Evolutionary conservation across 192 early-diverging fungal genomes (phyloP).

Genomic region (Podochytrium sp.): DNA sequence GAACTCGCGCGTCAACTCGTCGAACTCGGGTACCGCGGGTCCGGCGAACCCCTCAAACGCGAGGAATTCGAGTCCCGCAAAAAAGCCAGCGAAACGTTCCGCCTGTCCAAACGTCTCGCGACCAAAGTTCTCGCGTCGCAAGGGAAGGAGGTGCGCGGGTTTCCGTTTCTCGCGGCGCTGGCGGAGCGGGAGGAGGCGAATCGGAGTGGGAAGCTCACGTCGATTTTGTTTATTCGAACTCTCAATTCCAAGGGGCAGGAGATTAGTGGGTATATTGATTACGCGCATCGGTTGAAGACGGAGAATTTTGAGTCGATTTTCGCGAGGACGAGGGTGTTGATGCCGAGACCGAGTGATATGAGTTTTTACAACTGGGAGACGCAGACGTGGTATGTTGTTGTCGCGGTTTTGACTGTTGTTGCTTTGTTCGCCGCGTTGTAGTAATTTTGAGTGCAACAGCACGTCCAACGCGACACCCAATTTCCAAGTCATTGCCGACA

Average conservation of each 20-base stretch:
- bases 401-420: not conserved
- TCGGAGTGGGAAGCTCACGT: conserved; percentile 62
- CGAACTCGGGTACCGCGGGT: conserved; percentile 66
- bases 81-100: conserved; percentile 66
- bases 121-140: conserved; percentile 59
- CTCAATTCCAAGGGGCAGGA: conserved; percentile 59
- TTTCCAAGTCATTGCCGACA: conserved; percentile 71
- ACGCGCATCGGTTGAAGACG: conserved; percentile 63
- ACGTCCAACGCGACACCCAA: conserved; percentile 66
- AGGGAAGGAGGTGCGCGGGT: conserved; percentile 55
- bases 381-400: conserved; percentile 43
- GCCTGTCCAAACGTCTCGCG: conserved; percentile 60
- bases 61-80: conserved; percentile 68
- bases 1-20: conserved; percentile 68
- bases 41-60: conserved; percentile 65
- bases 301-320: conserved; percentile 71
- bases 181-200: conserved; percentile 70
- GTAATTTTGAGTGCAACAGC: conserved; percentile 33
- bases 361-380: conserved; percentile 74
- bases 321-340: conserved; percentile 37
- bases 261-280: conserved; percentile 67
- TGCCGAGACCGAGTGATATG: conserved; percentile 62
- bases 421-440: not conserved
- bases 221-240: conserved; percentile 64
- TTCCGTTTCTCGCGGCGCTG: conserved; percentile 60